Base-by-base conservation (phyloP, 1,284 basidiomycete species). In the Peniophora sp. region DNA sequence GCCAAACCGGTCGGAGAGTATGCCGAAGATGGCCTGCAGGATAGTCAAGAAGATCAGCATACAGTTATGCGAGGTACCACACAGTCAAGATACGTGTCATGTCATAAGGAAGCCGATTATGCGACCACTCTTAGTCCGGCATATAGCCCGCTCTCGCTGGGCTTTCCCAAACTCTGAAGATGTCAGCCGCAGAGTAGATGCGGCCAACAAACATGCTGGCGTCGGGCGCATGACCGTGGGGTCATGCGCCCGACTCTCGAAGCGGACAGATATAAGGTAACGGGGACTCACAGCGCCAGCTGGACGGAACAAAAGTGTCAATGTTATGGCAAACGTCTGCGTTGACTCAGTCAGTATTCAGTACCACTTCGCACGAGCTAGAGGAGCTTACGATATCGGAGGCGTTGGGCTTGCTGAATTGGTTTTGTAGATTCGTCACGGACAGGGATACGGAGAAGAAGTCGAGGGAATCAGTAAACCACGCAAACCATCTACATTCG, bases 261-360 rank as follows among this genome's bases (percentile, higher is more conserved):
- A 32, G 27, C 27, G n/a, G n/a, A n/a, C n/a, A 32, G 27, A 5
- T 32, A 12, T 12, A 12, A 32, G 12, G 6, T 32, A 32, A 32
- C 27, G 50, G 3, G 36, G 16, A 32, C 74, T 67, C 53, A 85
- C 79, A 32, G 94, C 94, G 22, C 95, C 96, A 25, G 81, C 69
- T 1, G 89, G 88, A 49, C 96, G 84, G 73, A 97, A 92, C 27
- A 98, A 81, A 1, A 97, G 76, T 0, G 95, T 97, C 47, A 98
- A 77, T 2, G 95, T 98, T 63, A 99, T 94, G 8, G 92, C 80
- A 23, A 82, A 82, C 47, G 89, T 86, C 84, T 88, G 58, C 20
- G 24, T 32, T 49, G 17, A 49, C 35, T 49, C 32, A 53, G 25
- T n/a, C 36, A n/a, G 35, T 3, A 32, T 32, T 45, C 47, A 48